A percentile compares a stretch with the other conserved stretches of the same genome.
phyloP scores from a whole-genome alignment of 768 basidiomycete species.

The Podaxis sp. region DNA sequence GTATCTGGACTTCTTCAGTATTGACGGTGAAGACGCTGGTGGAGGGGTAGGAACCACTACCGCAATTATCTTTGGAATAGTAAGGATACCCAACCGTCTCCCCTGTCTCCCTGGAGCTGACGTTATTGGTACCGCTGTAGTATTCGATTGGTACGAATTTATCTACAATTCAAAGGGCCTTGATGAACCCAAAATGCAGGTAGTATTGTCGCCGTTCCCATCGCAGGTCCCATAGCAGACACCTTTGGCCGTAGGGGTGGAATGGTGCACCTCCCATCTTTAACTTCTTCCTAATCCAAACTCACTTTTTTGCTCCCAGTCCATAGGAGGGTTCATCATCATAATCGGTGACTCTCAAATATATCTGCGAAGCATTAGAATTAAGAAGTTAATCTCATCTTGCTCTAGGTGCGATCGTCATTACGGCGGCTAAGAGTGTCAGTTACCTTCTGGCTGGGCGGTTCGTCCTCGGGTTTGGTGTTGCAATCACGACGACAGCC shows the following conservation, averaged over 20 bases:
- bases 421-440: constrained; percentile 42
- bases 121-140: constrained; percentile 22
- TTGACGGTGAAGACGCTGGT: constrained; percentile 37
- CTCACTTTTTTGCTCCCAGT: constrained; percentile 23
- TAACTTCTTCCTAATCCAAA: neutral
- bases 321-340: constrained; percentile 38
- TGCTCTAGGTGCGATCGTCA: constrained; percentile 39
- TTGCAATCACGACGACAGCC: constrained; percentile 44
- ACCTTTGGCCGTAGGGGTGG: constrained; percentile 43
- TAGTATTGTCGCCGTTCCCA: constrained; percentile 34
- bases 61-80: constrained; percentile 46
- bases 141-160: constrained; percentile 37
- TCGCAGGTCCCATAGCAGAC: constrained; percentile 44
- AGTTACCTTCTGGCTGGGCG: constrained; percentile 52
- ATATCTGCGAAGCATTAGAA: too few relatives aligned
- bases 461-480: constrained; percentile 55
- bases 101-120: neutral
- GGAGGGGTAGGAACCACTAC: constrained; percentile 45
- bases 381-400: neutral
- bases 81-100: constrained; percentile 19
- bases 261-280: constrained; percentile 31
- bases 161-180: neutral
- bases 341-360: constrained; percentile 28
- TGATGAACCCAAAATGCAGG: neutral
- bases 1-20: constrained; percentile 41